phyloP scores from a whole-genome alignment of 257 asterid genomes.

The Cinchona pubescens region DNA sequence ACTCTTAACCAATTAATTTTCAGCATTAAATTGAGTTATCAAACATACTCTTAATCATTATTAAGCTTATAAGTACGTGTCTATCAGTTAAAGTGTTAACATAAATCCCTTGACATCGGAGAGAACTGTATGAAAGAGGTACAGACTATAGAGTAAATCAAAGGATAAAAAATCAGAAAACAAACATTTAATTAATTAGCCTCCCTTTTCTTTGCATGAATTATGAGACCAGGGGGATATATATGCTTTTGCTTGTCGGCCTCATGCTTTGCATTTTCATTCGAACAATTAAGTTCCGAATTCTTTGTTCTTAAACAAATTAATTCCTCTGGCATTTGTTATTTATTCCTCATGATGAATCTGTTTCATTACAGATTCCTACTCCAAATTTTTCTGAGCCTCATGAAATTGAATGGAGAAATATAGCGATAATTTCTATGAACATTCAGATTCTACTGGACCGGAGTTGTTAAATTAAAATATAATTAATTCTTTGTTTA shows the following conservation, averaged over 20 bases:
- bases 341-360: background rate
- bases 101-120: conserved; percentile 15
- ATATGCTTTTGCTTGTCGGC: conserved; percentile 20
- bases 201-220: background rate
- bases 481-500: background rate
- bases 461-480: no score
- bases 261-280: conserved; percentile 14
- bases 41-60: no score
- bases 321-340: background rate
- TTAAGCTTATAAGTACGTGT: conserved; percentile 10
- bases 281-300: background rate
- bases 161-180: no score
- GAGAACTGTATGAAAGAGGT: background rate
- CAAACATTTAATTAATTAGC: background rate
- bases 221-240: background rate
- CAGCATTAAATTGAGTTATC: no score
- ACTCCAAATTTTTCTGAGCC: background rate
- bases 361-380: background rate
- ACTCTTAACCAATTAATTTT: no score
- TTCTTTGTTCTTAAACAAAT: background rate
- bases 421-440: background rate
- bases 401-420: background rate
- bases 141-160: background rate
- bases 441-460: background rate
- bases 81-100: background rate